Conservation (phyloP, 108 stramenopile genomes). For the Cyclotella sp. region DNA sequence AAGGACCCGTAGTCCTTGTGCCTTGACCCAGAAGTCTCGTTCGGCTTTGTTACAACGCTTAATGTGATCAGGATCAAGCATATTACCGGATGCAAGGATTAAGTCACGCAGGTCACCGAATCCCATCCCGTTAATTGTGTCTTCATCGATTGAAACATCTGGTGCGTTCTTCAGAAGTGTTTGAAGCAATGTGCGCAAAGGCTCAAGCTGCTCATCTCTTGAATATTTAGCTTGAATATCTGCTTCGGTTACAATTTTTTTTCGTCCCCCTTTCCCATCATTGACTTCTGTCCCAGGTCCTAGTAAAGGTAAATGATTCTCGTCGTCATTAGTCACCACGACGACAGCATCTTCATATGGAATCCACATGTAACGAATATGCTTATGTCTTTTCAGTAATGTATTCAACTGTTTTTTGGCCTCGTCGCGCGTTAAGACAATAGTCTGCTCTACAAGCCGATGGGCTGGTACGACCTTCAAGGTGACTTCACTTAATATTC, state of each 20-base stretch:
- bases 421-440: slow-evolving; percentile 83
- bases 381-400: slow-evolving; percentile 80
- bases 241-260: slow-evolving; percentile 49
- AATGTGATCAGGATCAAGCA: slow-evolving; percentile 91
- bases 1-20: slow-evolving; percentile 78
- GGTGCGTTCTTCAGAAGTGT: slow-evolving; percentile 50
- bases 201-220: slow-evolving; percentile 58
- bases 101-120: slow-evolving; percentile 96
- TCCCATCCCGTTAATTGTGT: slow-evolving; percentile 77
- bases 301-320: slow-evolving; percentile 51
- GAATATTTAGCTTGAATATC: slow-evolving; percentile 41
- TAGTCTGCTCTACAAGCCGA: slow-evolving; percentile 89
- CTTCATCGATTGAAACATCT: slow-evolving; percentile 47
- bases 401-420: slow-evolving; percentile 68
- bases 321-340: slow-evolving; percentile 93
- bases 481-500: slow-evolving; percentile 94
- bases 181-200: slow-evolving; percentile 67
- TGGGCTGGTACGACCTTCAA: slow-evolving; percentile 92
- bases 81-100: slow-evolving; percentile 79
- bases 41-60: slow-evolving; percentile 95
- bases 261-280: slow-evolving; percentile 44
- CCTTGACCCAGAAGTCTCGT: slow-evolving; percentile 92
- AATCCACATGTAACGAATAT: slow-evolving; percentile 99
- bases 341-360: slow-evolving; percentile 96
- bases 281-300: slow-evolving; percentile 38